Percentiles rank a stretch among this genome's conserved stretches.
phyloP scores from a whole-genome alignment of 2,329 filamentous ascomycete genomes.

The Setomelanomma holmii region DNA sequence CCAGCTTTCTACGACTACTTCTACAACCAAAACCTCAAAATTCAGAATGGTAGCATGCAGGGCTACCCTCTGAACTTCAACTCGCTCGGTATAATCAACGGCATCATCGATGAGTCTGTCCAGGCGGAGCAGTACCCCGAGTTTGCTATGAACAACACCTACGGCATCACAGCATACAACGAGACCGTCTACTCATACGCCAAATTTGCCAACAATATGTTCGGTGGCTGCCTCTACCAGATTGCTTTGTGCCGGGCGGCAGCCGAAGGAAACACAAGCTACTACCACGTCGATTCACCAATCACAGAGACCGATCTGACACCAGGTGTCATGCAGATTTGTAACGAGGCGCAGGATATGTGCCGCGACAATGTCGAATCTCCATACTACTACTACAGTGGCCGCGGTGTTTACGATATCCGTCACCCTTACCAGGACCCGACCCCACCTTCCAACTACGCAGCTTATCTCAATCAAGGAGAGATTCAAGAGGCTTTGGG shows the following conservation, averaged over 20 bases:
- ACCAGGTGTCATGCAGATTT: slow-evolving; percentile 49
- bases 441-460: slow-evolving; percentile 58
- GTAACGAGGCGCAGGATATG: slow-evolving; percentile 62
- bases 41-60: slow-evolving; percentile 56
- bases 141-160: slow-evolving; percentile 63
- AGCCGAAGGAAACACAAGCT: slow-evolving; percentile 44
- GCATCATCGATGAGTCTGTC: slow-evolving; percentile 53
- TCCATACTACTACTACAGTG: slow-evolving; percentile 62
- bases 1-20: slow-evolving; percentile 66
- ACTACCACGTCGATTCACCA: slow-evolving; percentile 22
- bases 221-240: slow-evolving; percentile 56
- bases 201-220: slow-evolving; percentile 61
- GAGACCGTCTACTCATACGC: slow-evolving; percentile 66
- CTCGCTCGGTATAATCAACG: slow-evolving; percentile 61
- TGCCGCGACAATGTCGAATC: slow-evolving; percentile 65
- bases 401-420: slow-evolving; percentile 61
- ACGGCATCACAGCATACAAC: slow-evolving; percentile 63
- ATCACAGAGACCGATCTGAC: slow-evolving; percentile 36
- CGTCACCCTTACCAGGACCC: slow-evolving; percentile 62
- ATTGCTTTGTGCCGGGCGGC: slow-evolving; percentile 61
- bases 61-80: slow-evolving; percentile 63
- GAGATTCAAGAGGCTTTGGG: slow-evolving; percentile 66
- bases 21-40: slow-evolving; percentile 63
- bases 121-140: slow-evolving; percentile 60
- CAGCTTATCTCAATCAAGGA: slow-evolving; percentile 66